Evolutionary conservation across 169 alveolate species (phyloP).

Genomic region (Condylostoma magnum): DNA sequence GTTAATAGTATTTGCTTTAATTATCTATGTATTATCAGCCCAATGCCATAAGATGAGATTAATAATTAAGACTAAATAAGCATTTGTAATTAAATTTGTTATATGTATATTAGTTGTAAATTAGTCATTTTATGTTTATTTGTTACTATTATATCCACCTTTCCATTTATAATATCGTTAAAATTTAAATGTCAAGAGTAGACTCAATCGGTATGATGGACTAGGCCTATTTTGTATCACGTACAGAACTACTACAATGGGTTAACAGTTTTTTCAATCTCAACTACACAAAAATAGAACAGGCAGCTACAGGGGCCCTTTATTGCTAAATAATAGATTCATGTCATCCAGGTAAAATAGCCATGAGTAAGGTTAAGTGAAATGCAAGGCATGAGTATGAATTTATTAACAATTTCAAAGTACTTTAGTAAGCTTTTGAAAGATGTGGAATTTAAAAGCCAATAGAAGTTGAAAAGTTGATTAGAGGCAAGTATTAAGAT

Average conservation of each 20-base stretch:
- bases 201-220: slow-evolving; percentile 83
- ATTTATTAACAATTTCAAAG: slow-evolving; percentile 91
- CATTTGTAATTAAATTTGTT: too few species aligned
- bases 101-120: too few species aligned
- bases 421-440: slow-evolving; percentile 93
- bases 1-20: too few species aligned
- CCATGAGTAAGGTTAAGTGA: slow-evolving; percentile 91
- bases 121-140: too few species aligned
- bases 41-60: too few species aligned
- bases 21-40: too few species aligned
- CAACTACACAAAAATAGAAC: slow-evolving; percentile 89
- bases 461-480: slow-evolving; percentile 84
- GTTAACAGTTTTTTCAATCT: slow-evolving; percentile 77
- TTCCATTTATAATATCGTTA: too few species aligned
- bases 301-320: slow-evolving; percentile 95
- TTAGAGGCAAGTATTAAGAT: slow-evolving; percentile 94
- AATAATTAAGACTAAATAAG: too few species aligned
- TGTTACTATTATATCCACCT: too few species aligned
- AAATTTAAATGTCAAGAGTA: neutral
- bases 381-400: slow-evolving; percentile 95
- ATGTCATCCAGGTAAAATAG: slow-evolving; percentile 85
- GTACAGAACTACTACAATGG: slow-evolving; percentile 91
- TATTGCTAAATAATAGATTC: slow-evolving; percentile 93
- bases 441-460: slow-evolving; percentile 84
- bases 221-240: slow-evolving; percentile 77